Base-by-base conservation (phyloP, 2,329 filamentous ascomycete genomes). In the Purpureocillium lavendulum region DNA sequence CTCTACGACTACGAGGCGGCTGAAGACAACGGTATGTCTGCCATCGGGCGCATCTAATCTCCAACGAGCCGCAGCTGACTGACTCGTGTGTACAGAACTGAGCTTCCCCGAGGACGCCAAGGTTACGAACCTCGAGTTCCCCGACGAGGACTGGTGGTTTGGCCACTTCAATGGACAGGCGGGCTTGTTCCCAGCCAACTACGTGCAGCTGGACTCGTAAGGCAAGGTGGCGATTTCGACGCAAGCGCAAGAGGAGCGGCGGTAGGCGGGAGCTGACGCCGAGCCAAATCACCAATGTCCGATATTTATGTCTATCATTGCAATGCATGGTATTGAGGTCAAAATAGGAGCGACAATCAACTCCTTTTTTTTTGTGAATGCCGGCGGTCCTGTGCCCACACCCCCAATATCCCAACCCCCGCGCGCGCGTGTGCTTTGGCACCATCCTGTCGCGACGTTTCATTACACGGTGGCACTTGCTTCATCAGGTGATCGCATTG, bases 61-160 rank as follows among this genome's bases (percentile, higher is more conserved):
- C 16, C 14, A 30, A 12, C 14, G 18, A 6, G 18, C 29, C 21
- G 33, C 29, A 18, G 44, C 52, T 56, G 44, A 54, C 54, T 54
- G n/a, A n/a, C n/a, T n/a, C n/a, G n/a, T 50, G 68, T 79, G 21
- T 24, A 36, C 51, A 80, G 75, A 80, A 51, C 56, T 80, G 47
- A 88, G 83, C 59, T 98, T 98, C 68, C 87, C 87, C 3, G 92
- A 98, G 55, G 83, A 84, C 24, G 90, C 85, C 30, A 87, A 71
- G 46, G 83, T 98, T 51, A 84, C 76, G 21, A 75, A 84, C 55
- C 69, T 98, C 48, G 87, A 96, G 68, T 97, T 97, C 64, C 92
- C 92, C 2, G 92, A 97, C 54, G 90, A 97, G 49, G 92, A 98
- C 58, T 98, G 92, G 92, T 98, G 92, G 92, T 84, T 90, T 53